Base-by-base conservation (phyloP, 2,329 filamentous ascomycete species). In the Penicillium sp. region DNA sequence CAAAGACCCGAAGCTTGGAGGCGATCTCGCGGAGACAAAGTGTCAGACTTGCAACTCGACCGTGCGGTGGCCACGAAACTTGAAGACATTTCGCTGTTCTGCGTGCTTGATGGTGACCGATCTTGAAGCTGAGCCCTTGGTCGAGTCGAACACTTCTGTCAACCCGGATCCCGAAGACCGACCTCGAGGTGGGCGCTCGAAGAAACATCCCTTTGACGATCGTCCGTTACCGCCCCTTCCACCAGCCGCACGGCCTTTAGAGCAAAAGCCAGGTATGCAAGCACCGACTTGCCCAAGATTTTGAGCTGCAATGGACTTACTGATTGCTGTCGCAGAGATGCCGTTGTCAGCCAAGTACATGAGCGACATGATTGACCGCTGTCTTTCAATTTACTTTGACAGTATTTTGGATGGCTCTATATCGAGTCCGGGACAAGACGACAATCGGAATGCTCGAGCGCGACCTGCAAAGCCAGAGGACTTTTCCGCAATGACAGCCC, bases 41-140 rank as follows among this genome's bases (percentile, higher is more conserved):
- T 96, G 92, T 73, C 92, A 94, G 85, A 93, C 92, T 36, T 96
- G 92, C 74, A 90, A 89, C 68, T 89, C 89, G 55, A 85, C 87
- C 56, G 88, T 96, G 64, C 84, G 89, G 57, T 96, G 92, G 88
- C 91, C 91, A 2, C 85, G 83, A 61, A 85, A 88, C 54, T 77
- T 92, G 61, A 84, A 84, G 37, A 85, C 89, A 39, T 96, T 95
- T 75, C 85, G 91, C 66, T 96, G 92, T 74, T 89, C 90, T 43
- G 89, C 91, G 55, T 96, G 92, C 74, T 79, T 90, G 68, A 95
- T 90, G 18, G 87, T 96, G 71, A 96, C 96, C 71, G 92, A 96
- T 71, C 75, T 96, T 54, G 81, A 84, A 60, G 82, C 82, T 43
- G 70, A 69, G 35, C 5, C 36, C 1, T 18, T 33, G 6, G 63